A percentile compares a stretch with the other conserved stretches of the same genome.
Evolutionary conservation across 2,329 filamentous ascomycete species (phyloP).

Genomic region (Stromatinia cepivora): DNA sequence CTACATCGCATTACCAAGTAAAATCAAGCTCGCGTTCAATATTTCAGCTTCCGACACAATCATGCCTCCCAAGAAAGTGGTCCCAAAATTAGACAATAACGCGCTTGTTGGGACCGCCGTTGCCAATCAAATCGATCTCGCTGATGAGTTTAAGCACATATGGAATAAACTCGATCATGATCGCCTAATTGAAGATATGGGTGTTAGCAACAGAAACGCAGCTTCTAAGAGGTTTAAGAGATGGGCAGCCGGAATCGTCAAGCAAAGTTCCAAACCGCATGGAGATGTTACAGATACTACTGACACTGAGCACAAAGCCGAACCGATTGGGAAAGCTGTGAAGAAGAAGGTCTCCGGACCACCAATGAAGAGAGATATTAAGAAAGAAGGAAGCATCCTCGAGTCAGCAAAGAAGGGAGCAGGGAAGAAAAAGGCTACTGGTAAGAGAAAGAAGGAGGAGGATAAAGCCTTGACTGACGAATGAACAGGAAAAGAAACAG

Average conservation of each 20-base stretch:
- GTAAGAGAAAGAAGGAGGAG: not conserved
- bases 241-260: not conserved
- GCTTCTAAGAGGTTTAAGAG: slow-evolving; percentile 9
- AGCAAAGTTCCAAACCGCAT: not conserved
- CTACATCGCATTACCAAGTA: not conserved
- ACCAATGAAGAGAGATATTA: not conserved
- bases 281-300: not conserved
- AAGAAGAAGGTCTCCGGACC: too few relatives aligned
- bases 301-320: not conserved
- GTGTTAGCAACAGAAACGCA: slow-evolving; percentile 7
- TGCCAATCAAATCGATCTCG: not conserved
- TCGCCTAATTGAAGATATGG: slow-evolving; percentile 2
- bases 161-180: not conserved
- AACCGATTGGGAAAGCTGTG: not conserved
- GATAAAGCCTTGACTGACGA: not conserved
- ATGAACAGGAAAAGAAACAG: not conserved
- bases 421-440: not conserved
- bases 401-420: not conserved
- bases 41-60: not conserved
- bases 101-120: slow-evolving; percentile 3
- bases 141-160: not conserved
- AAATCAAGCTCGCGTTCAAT: not conserved
- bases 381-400: not conserved
- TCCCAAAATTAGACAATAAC: not conserved
- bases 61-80: not conserved